A percentile compares a stretch with the other conserved stretches of the same genome.
These are phyloP conservation scores for Aspergillus panamensis DNA, from an alignment of 495 filamentous ascomycete genomes.

Conservation along the genomic window DNA sequence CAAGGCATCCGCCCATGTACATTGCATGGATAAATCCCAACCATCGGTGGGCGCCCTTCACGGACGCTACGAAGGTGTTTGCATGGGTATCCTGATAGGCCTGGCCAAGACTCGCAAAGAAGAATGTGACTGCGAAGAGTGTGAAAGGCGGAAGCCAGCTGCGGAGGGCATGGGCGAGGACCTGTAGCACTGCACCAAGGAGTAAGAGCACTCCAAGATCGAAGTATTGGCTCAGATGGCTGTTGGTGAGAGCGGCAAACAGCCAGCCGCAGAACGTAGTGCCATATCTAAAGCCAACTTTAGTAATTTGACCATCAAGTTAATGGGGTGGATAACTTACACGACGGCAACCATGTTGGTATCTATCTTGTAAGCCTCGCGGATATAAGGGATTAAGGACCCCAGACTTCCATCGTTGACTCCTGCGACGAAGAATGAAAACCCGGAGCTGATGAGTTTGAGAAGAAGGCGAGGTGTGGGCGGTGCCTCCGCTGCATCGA, in stretches of 20 bases:
- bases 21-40: slow-evolving; percentile 38
- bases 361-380: slow-evolving; percentile 43
- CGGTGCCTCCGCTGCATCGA: neutral
- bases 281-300: slow-evolving; percentile 21
- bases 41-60: slow-evolving; percentile 29
- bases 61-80: slow-evolving; percentile 30
- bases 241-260: slow-evolving; percentile 31
- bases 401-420: slow-evolving; percentile 51
- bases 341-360: slow-evolving; percentile 35
- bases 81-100: slow-evolving; percentile 37
- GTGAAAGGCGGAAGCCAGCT: slow-evolving; percentile 31
- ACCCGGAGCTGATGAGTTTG: slow-evolving; percentile 28
- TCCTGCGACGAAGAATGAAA: slow-evolving; percentile 32
- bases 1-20: slow-evolving; percentile 37
- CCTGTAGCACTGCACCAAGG: slow-evolving; percentile 26
- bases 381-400: slow-evolving; percentile 53
- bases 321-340: slow-evolving; percentile 7
- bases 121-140: slow-evolving; percentile 30
- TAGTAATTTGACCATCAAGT: neutral
- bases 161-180: slow-evolving; percentile 29
- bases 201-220: slow-evolving; percentile 28
- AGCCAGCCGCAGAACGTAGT: slow-evolving; percentile 33
- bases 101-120: slow-evolving; percentile 32
- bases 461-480: slow-evolving; percentile 16
- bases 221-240: slow-evolving; percentile 26